Conservation (phyloP, 2,329 filamentous ascomycete species). For the Aspergillus sp. region DNA sequence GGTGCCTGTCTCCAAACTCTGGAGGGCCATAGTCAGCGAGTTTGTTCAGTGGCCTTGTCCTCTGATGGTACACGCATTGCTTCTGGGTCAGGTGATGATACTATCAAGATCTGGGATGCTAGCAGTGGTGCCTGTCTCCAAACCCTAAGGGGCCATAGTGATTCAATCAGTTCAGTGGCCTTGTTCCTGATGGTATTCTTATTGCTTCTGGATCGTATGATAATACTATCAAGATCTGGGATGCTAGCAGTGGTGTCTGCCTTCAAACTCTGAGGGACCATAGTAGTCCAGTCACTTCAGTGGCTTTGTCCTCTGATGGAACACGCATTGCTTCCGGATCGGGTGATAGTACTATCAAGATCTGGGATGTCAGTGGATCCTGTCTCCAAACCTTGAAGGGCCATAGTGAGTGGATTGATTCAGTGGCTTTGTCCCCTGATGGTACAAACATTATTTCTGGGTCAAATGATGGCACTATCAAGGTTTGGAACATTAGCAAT, state of each 20-base stretch:
- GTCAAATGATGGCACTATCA: constrained; percentile 15
- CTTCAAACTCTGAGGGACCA: constrained; percentile 2
- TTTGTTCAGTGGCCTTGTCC: not conserved
- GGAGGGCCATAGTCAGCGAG: not conserved
- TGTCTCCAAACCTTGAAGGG: constrained; percentile 3
- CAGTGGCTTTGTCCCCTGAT: constrained; percentile 8
- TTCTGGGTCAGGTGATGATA: not conserved
- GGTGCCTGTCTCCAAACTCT: constrained; percentile 11
- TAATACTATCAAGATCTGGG: not conserved
- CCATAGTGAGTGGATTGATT: constrained; percentile 5
- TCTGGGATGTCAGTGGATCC: not conserved
- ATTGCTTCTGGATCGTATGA: constrained; percentile 1
- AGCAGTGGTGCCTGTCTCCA: not conserved
- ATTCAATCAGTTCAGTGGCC: not conserved
- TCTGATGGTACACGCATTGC: constrained; percentile 1
- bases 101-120: constrained; percentile 1
- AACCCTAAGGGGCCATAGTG: constrained; percentile 1
- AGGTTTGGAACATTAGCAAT: constrained; percentile 31
- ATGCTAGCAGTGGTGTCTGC: not conserved
- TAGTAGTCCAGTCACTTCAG: constrained; percentile 4
- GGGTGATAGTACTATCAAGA: not conserved
- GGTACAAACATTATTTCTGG: constrained; percentile 9
- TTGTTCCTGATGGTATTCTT: not conserved
- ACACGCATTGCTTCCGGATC: not conserved
- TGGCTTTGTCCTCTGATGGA: not conserved